phyloP scores from a whole-genome alignment of 306 rosid genomes.

The Dalbergia cultrata region DNA sequence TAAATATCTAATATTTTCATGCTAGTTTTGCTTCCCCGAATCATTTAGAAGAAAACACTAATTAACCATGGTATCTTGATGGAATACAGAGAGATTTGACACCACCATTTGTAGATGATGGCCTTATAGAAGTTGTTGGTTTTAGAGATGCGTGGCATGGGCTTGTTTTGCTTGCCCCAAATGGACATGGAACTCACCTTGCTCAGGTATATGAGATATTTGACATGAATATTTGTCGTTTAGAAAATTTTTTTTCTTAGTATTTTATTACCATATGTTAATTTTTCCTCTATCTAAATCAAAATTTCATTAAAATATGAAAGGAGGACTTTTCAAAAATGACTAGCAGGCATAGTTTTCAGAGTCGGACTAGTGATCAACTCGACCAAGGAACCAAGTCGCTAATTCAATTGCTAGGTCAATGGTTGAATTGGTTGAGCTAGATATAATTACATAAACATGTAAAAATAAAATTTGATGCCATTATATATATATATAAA shows the following conservation, averaged over 20 bases:
- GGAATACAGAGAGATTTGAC: conserved; percentile 74
- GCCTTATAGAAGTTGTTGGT: conserved; percentile 90
- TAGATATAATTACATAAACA: no score
- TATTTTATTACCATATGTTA: no score
- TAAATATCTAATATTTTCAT: background rate
- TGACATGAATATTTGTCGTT: background rate
- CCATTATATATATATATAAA: no score
- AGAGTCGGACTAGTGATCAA: no score
- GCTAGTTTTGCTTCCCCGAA: conserved; percentile 12
- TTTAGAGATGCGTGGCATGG: conserved; percentile 99
- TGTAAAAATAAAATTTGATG: no score
- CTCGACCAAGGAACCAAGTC: no score
- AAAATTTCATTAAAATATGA: no score
- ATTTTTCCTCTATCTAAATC: no score
- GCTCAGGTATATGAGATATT: conserved; percentile 72
- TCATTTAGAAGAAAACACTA: background rate
- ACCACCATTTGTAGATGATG: conserved; percentile 90
- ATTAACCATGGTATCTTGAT: conserved; percentile 26
- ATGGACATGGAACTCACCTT: conserved; percentile 98
- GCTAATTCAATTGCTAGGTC: no score
- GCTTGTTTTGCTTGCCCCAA: conserved; percentile 88
- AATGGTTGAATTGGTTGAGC: no score
- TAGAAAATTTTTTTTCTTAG: background rate
- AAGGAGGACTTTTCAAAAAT: no score
- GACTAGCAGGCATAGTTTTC: no score